Percentiles rank a stretch among this genome's conserved stretches.
These are phyloP conservation scores for Ganoderma sp. DNA, from an alignment of 1,284 basidiomycete species.

Conservation along the genomic window DNA sequence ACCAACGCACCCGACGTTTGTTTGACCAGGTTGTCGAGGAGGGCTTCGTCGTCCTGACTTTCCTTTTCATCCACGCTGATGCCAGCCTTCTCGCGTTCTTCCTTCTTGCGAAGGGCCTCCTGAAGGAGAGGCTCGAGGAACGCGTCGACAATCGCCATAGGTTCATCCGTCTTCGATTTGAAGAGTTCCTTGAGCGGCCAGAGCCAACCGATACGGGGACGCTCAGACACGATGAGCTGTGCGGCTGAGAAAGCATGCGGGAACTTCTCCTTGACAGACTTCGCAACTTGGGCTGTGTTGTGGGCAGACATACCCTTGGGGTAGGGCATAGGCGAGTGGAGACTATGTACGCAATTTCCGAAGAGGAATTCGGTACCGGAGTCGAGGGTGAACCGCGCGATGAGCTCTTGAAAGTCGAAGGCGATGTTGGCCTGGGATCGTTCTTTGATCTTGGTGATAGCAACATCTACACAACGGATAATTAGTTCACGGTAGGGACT, in stretches of 20 bases:
- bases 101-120: slow-evolving; percentile 49
- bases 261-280: slow-evolving; percentile 48
- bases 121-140: slow-evolving; percentile 70
- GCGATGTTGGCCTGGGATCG: slow-evolving; percentile 43
- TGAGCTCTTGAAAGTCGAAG: slow-evolving; percentile 65
- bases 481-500: not conserved
- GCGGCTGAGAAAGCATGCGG: slow-evolving; percentile 65
- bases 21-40: slow-evolving; percentile 68
- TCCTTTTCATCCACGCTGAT: slow-evolving; percentile 46
- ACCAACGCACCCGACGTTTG: slow-evolving; percentile 58
- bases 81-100: slow-evolving; percentile 31
- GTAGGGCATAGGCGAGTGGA: slow-evolving; percentile 58
- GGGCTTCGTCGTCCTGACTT: slow-evolving; percentile 56
- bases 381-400: slow-evolving; percentile 72
- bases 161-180: slow-evolving; percentile 57
- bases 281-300: slow-evolving; percentile 1
- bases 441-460: slow-evolving; percentile 43
- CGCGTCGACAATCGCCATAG: slow-evolving; percentile 56
- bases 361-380: slow-evolving; percentile 75
- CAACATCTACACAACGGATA: slow-evolving; percentile 32
- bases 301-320: slow-evolving; percentile 43
- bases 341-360: slow-evolving; percentile 63
- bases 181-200: slow-evolving; percentile 76
- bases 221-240: slow-evolving; percentile 59
- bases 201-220: slow-evolving; percentile 58